A percentile compares a stretch with the other conserved stretches of the same genome.
Evolutionary conservation across 768 basidiomycete species (phyloP).

Genomic region (Pleurotus tuber-regium): DNA sequence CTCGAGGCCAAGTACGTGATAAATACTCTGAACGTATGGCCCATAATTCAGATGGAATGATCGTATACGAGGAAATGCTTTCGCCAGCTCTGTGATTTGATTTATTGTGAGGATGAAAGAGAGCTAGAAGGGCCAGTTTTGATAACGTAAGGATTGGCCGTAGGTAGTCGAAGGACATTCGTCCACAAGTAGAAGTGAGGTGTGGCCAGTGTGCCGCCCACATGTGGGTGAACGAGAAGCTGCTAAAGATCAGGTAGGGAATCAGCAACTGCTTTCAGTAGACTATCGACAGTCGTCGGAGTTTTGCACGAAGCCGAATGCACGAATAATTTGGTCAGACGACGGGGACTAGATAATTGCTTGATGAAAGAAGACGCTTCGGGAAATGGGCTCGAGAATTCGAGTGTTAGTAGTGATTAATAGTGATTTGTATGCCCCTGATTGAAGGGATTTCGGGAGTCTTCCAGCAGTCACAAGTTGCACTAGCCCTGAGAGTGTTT

Average conservation of each 20-base stretch:
- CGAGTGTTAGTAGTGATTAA: neutral
- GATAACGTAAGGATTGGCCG: neutral
- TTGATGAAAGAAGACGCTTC: neutral
- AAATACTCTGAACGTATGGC: neutral
- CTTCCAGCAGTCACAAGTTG: neutral
- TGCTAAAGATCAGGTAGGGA: neutral
- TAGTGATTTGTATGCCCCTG: too few relatives aligned
- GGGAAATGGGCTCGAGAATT: neutral
- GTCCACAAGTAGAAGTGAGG: neutral
- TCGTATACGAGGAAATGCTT: neutral
- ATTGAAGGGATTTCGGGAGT: neutral
- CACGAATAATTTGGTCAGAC: neutral
- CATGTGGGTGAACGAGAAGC: neutral
- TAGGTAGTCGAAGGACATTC: neutral
- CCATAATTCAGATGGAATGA: neutral
- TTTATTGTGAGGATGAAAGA: neutral
- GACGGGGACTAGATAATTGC: neutral
- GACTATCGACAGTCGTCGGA: neutral
- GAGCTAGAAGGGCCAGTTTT: neutral
- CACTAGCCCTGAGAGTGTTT: neutral
- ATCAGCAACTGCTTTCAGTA: too few relatives aligned
- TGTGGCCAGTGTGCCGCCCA: neutral
- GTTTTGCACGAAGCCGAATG: neutral
- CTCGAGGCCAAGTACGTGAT: neutral
- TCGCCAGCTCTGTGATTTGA: neutral